phyloP scores from a whole-genome alignment of 2,329 filamentous ascomycete species.

The Rosellinia necatrix region DNA sequence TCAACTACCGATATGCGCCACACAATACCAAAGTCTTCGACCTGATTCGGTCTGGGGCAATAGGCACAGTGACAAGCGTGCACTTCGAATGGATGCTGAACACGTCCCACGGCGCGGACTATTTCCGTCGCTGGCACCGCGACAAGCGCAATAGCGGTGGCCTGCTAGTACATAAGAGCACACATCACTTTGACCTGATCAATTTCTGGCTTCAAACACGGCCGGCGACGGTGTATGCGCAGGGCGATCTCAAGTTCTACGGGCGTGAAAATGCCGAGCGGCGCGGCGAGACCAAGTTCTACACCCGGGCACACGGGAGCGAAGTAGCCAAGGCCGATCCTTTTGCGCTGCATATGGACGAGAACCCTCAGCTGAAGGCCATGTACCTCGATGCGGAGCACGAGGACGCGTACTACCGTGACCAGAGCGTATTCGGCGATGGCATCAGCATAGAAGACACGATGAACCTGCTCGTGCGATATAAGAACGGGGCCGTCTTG shows the following conservation, averaged over 20 bases:
- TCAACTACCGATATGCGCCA: slow-evolving; percentile 70
- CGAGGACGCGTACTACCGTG: slow-evolving; percentile 65
- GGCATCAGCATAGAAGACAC: slow-evolving; percentile 69
- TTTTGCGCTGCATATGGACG: slow-evolving; percentile 61
- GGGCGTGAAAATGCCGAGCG: slow-evolving; percentile 64
- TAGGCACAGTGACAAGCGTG: slow-evolving; percentile 60
- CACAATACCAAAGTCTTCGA: slow-evolving; percentile 65
- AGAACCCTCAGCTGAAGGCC: slow-evolving; percentile 57
- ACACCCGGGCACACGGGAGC: slow-evolving; percentile 51
- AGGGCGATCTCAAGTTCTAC: slow-evolving; percentile 64
- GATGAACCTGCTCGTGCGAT: slow-evolving; percentile 63
- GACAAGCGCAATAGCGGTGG: slow-evolving; percentile 65
- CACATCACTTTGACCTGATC: slow-evolving; percentile 66
- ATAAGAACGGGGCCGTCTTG: slow-evolving; percentile 59
- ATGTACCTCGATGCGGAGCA: slow-evolving; percentile 67
- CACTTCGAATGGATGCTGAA: slow-evolving; percentile 70
- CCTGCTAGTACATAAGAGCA: slow-evolving; percentile 65
- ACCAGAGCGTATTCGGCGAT: slow-evolving; percentile 66
- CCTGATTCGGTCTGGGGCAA: slow-evolving; percentile 56
- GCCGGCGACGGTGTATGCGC: slow-evolving; percentile 61
- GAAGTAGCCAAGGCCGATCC: slow-evolving; percentile 57
- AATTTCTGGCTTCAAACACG: slow-evolving; percentile 65
- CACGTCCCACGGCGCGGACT: slow-evolving; percentile 65
- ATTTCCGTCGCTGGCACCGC: slow-evolving; percentile 67
- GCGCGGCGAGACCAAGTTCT: slow-evolving; percentile 56